Evolutionary conservation across 192 early-diverging fungal genomes (phyloP), one percentile per base, ranked within the genome.

Genomic region (Diversispora epigaea): DNA sequence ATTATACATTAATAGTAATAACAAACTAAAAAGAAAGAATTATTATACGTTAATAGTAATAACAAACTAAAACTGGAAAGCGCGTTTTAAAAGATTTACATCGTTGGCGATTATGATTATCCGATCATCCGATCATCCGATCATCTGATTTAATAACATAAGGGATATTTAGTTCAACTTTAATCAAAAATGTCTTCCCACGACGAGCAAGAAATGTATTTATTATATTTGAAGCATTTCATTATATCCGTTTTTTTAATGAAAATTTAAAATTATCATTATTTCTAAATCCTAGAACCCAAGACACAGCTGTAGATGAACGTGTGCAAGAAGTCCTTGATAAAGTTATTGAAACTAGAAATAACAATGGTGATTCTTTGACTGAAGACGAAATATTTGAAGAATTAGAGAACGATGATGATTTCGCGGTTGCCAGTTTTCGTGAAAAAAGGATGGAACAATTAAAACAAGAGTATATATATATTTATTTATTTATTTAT

Each of bases 351-450:
- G 78, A 80, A 52, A 19, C 17, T 3, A 68, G 39, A 75, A 84
- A 75, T 32, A 82, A 69, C 3, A 81, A 82, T 1, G 86, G 89
- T 25, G 91, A 92, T 21, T 79, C 79, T 9, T 40, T 90, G 19
- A 89, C 89, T 19, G 92, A 93, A 41, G 93, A 95, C 49, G 88
- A 91, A 54, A 81, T 96, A 2, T 88, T 96, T 64, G 89, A 82
- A 56, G 93, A 95, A 75, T 88, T 96, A 14, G 95, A 98, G 77
- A 88, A 91, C 71, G 96, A 94, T 54, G 86, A 95, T 70, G 86
- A 95, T 70, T 84, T 87, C 21, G 85, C 84, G 60, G 75, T 93
- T 61, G 87, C 92, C 21, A 81, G 70, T 12, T 83, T 95, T 62
- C 89, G 96, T 47, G 96, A 98, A 78, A 85, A 86, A 71, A 84